phyloP scores from a whole-genome alignment of 1,139 yeast genomes.

The Hansenula anomala region DNA sequence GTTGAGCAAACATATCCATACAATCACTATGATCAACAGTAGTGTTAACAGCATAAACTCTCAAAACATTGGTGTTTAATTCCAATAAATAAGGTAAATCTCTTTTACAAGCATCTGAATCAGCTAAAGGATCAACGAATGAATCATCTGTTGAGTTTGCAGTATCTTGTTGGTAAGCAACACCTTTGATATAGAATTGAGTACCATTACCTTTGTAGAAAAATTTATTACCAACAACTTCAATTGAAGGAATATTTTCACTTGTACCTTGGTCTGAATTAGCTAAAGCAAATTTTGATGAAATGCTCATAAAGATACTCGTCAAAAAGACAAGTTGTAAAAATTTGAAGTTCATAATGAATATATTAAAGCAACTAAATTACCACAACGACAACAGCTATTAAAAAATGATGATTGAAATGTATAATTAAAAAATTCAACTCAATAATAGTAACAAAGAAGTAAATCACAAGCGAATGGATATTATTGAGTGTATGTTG shows the following conservation, averaged over 20 bases:
- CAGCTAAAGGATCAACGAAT: slow-evolving; percentile 49
- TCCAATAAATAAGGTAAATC: slow-evolving; percentile 52
- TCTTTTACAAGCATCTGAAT: slow-evolving; percentile 43
- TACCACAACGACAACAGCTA: no score
- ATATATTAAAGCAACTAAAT: not conserved
- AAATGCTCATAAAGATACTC: slow-evolving; percentile 1
- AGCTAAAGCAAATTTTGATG: slow-evolving; percentile 16
- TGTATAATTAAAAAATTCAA: no score
- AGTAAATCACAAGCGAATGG: no score
- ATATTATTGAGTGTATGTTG: no score
- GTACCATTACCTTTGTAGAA: slow-evolving; percentile 76
- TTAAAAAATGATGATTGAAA: no score
- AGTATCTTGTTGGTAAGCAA: slow-evolving; percentile 73
- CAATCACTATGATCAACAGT: slow-evolving; percentile 56
- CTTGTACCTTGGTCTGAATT: slow-evolving; percentile 31
- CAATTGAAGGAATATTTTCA: slow-evolving; percentile 45
- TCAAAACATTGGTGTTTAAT: slow-evolving; percentile 53
- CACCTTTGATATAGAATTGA: slow-evolving; percentile 77
- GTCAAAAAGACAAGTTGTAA: slow-evolving; percentile 2
- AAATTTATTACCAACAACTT: slow-evolving; percentile 65
- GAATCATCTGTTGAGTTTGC: slow-evolving; percentile 35
- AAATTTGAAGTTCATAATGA: slow-evolving; percentile 1
- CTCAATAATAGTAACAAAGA: no score
- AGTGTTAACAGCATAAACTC: slow-evolving; percentile 64
- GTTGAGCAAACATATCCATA: slow-evolving; percentile 53